A percentile compares a stretch with the other conserved stretches of the same genome.
These are phyloP conservation scores for Inga laurina DNA, from an alignment of 306 rosid genomes.

Conservation along the genomic window DNA sequence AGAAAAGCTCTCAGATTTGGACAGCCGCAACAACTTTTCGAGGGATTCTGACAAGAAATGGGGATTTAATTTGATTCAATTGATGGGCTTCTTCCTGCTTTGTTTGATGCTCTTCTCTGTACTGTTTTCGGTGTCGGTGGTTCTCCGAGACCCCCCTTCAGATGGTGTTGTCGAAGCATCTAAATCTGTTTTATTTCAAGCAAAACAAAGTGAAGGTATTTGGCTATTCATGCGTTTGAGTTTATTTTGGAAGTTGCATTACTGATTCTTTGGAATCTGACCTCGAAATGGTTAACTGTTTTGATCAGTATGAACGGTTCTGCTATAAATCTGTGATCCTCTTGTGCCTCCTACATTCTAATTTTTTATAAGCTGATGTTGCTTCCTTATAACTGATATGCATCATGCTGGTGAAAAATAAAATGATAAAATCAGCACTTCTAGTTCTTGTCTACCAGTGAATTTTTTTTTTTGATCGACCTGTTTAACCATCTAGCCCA, in stretches of 20 bases:
- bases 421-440: not conserved
- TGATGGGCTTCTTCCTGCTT: slow-evolving; percentile 64
- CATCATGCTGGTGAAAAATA: not conserved
- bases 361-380: not conserved
- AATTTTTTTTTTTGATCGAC: not conserved
- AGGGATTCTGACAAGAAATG: slow-evolving; percentile 41
- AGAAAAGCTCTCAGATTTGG: slow-evolving; percentile 33
- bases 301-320: not conserved
- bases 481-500: not conserved
- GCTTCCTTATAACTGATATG: not conserved
- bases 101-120: slow-evolving; percentile 67
- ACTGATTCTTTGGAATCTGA: not conserved
- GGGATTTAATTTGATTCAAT: slow-evolving; percentile 47
- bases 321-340: not conserved
- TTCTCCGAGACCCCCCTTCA: slow-evolving; percentile 80
- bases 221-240: not conserved
- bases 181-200: slow-evolving; percentile 29
- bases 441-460: not conserved
- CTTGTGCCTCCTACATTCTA: not conserved
- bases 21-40: slow-evolving; percentile 29
- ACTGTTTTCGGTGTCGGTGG: slow-evolving; percentile 66
- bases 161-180: slow-evolving; percentile 53
- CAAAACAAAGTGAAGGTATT: slow-evolving; percentile 44
- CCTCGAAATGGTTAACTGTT: not conserved
- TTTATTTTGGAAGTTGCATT: not conserved